A percentile compares a stretch with the other conserved stretches of the same genome.
These are phyloP conservation scores for Cryptococcus sp. DNA, from an alignment of 1,284 basidiomycete species.

Conservation along the genomic window DNA sequence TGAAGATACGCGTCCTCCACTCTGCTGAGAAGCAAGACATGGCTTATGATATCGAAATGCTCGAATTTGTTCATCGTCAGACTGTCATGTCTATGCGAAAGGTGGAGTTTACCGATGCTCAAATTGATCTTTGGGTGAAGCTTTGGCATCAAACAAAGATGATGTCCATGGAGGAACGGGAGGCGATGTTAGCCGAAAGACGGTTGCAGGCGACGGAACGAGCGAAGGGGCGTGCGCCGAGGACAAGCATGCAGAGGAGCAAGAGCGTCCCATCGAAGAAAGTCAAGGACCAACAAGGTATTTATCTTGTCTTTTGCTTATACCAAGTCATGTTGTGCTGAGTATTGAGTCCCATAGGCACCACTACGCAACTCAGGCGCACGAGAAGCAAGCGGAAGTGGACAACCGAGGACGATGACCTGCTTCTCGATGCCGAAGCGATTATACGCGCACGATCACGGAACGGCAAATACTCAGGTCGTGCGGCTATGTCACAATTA, in stretches of 20 bases:
- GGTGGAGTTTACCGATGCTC: slow-evolving; percentile 13
- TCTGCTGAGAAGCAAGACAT: slow-evolving; percentile 22
- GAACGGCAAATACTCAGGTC: slow-evolving; percentile 56
- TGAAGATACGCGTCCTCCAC: slow-evolving; percentile 31
- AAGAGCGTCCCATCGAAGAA: too few relatives aligned
- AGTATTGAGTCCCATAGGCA: not conserved
- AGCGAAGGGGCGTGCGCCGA: not conserved
- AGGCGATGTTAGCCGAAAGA: slow-evolving; percentile 2
- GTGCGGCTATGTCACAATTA: slow-evolving; percentile 59
- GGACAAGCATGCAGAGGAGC: not conserved
- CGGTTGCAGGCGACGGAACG: slow-evolving; percentile 2
- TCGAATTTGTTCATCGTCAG: slow-evolving; percentile 26
- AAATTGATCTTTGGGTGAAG: slow-evolving; percentile 23
- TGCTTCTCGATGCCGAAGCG: slow-evolving; percentile 76
- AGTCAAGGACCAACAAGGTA: too few relatives aligned
- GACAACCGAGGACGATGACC: slow-evolving; percentile 81
- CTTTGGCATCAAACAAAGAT: slow-evolving; percentile 15
- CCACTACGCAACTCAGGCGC: not conserved
- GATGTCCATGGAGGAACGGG: slow-evolving; percentile 10
- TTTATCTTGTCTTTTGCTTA: too few relatives aligned
- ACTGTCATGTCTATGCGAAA: slow-evolving; percentile 15
- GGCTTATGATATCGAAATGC: slow-evolving; percentile 23
- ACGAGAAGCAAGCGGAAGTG: slow-evolving; percentile 70
- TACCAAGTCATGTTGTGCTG: not conserved
- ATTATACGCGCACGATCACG: slow-evolving; percentile 78